A percentile compares a stretch with the other conserved stretches of the same genome.
Evolutionary conservation across 2,329 filamentous ascomycete species (phyloP).

Genomic region (Lachnellula willkommii): DNA sequence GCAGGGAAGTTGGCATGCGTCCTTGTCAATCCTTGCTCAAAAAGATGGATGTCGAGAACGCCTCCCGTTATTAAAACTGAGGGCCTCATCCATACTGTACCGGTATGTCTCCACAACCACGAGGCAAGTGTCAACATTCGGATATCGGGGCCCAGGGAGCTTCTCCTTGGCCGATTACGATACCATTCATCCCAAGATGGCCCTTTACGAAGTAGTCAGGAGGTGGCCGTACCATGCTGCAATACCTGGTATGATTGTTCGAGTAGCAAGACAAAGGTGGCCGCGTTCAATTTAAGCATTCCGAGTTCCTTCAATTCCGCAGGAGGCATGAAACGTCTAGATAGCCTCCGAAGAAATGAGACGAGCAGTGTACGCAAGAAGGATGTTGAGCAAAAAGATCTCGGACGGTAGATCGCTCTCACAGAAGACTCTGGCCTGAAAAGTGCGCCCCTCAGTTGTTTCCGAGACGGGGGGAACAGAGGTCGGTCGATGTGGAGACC

Average conservation of each 20-base stretch:
- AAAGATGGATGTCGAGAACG: conserved; percentile 15
- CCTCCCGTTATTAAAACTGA: conserved; percentile 12
- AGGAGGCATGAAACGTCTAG: neutral
- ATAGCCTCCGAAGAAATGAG: neutral
- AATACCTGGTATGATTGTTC: neutral
- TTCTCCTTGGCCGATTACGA: neutral
- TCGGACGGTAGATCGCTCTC: neutral
- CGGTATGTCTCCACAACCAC: neutral
- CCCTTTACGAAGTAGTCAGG: neutral
- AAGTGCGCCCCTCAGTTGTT: neutral
- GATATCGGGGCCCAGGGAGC: neutral
- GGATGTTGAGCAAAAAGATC: neutral
- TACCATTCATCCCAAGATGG: neutral
- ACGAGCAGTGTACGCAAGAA: neutral
- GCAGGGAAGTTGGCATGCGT: conserved; percentile 18
- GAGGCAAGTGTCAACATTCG: neutral
- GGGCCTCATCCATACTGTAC: neutral
- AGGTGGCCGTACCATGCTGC: neutral
- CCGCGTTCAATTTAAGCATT: neutral
- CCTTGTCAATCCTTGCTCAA: conserved; percentile 17
- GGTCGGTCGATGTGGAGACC: conserved; percentile 4
- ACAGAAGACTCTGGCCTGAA: neutral
- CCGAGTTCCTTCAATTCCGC: neutral
- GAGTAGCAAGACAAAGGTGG: neutral
- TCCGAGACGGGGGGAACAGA: neutral